A percentile compares a stretch with the other conserved stretches of the same genome.
Evolutionary conservation across 495 filamentous ascomycete species (phyloP).

Genomic region (Penicillium flavigenum): DNA sequence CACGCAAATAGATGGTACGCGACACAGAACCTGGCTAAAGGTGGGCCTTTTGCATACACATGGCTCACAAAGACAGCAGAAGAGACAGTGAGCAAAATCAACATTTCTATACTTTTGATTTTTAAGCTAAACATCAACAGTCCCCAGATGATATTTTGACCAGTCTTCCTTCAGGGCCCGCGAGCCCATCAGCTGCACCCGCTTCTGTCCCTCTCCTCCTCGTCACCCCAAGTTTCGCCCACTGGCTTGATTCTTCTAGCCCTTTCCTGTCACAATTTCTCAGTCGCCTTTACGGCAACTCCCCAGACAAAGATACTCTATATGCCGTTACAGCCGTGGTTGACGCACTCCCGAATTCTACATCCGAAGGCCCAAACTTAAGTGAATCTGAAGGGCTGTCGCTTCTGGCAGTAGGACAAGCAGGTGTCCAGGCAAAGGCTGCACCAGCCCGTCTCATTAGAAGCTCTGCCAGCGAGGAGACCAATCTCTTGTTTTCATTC

Average conservation of each 20-base stretch:
- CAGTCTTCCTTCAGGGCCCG: constrained; percentile 24
- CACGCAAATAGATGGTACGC: constrained; percentile 20
- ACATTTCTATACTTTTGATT: not conserved
- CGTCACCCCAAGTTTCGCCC: constrained; percentile 41
- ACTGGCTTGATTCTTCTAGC: constrained; percentile 37
- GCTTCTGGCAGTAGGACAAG: constrained; percentile 28
- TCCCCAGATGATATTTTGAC: constrained; percentile 36
- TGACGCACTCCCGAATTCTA: constrained; percentile 35
- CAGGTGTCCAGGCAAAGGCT: constrained; percentile 35
- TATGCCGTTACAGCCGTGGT: constrained; percentile 39
- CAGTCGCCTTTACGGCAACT: constrained; percentile 23
- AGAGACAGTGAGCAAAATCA: constrained; percentile 30
- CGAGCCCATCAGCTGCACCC: constrained; percentile 7
- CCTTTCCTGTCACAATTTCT: constrained; percentile 36
- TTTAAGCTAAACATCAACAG: constrained; percentile 25
- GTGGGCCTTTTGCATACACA: constrained; percentile 31
- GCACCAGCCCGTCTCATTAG: constrained; percentile 34
- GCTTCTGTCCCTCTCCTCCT: constrained; percentile 36
- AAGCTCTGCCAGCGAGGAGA: constrained; percentile 32
- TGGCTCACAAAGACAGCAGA: constrained; percentile 44
- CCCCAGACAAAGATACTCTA: constrained; percentile 13
- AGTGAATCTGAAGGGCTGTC: constrained; percentile 39
- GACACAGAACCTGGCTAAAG: constrained; percentile 17
- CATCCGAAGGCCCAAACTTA: constrained; percentile 4
- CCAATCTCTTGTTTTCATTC: constrained; percentile 36